These are phyloP conservation scores for Benincasa hispida DNA, from an alignment of 306 rosid genomes.

Conservation along the genomic window DNA sequence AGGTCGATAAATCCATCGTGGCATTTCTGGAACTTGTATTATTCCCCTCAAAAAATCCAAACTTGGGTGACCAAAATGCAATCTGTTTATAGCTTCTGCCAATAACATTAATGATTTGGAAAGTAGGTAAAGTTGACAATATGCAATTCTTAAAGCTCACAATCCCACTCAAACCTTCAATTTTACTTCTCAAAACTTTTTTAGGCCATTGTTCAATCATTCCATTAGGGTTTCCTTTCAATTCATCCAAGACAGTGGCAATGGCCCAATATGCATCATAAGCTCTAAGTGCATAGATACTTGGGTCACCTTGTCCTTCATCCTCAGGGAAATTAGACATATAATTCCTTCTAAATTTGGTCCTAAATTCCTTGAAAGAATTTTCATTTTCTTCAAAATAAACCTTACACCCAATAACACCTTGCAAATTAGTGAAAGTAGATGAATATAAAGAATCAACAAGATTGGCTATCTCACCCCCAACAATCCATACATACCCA, in stretches of 20 bases:
- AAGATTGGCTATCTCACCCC: constrained; percentile 31
- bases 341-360: constrained; percentile 27
- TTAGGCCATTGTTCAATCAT: neutral
- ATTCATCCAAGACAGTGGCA: constrained; percentile 15
- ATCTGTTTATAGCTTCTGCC: constrained; percentile 43
- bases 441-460: constrained; percentile 41
- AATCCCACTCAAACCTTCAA: constrained; percentile 32
- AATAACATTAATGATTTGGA: constrained; percentile 38
- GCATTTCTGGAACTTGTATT: neutral
- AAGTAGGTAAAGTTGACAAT: constrained; percentile 9
- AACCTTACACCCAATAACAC: constrained; percentile 41
- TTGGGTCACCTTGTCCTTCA: constrained; percentile 43
- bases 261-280: constrained; percentile 33
- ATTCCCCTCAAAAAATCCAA: constrained; percentile 23
- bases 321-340: constrained; percentile 33
- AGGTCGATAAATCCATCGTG: neutral
- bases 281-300: constrained; percentile 41
- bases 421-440: constrained; percentile 32
- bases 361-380: constrained; percentile 22
- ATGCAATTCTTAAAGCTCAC: constrained; percentile 18
- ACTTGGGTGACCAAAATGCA: constrained; percentile 36
- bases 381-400: constrained; percentile 13
- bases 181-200: constrained; percentile 12
- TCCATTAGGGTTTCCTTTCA: constrained; percentile 9
- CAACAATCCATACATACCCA: constrained; percentile 51